Base-by-base conservation (phyloP, 1,139 yeast species). In the Candida labiduridarum region DNA sequence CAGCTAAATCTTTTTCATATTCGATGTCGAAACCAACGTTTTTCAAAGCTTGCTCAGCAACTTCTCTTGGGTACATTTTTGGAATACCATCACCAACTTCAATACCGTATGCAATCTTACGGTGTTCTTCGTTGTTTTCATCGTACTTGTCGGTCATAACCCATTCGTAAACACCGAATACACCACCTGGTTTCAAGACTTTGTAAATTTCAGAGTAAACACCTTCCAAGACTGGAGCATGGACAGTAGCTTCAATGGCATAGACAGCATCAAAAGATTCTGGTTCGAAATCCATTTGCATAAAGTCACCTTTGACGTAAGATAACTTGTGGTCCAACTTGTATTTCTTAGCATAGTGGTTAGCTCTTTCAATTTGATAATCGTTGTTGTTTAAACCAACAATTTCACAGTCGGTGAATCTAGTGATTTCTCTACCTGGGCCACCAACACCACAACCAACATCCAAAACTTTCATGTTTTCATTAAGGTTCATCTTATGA, bases 381-480 rank as follows among this genome's bases (percentile, higher is more conserved):
- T 94, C 99, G 68, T 94, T 95, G 79, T 94, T 94, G 79, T 94
- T 94, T 64, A 94, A 81, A 46, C 99, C 99, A 59, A 88, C 89
- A 68, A 94, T 79, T 61, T 83, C 75, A 72, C 94, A 88, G 62
- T 87, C 92, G 50, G 98, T 87, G 76, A 94, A 94, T 68, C 97
- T 83, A 56, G 87, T 80, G 66, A 94, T 94, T 75, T 94, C 97
- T 72, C 97, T 87, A 35, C 97, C 98, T 62, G 99, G 99, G 41
- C 99, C 99, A 67, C 99, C 99, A 62, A 94, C 97, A 79, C 99
- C 99, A 77, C 99, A 95, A 47, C 99, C 99, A 53, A 94, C 99
- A 69, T 95, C 99, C 63, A 94, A 82, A 27, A 95, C 99, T 65
- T 84, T 84, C 91, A 88, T 89, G 61, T 83, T 81, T 62, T 85